Evolutionary conservation across 441 rosid genomes (phyloP).

Genomic region (Adansonia grandidieri): DNA sequence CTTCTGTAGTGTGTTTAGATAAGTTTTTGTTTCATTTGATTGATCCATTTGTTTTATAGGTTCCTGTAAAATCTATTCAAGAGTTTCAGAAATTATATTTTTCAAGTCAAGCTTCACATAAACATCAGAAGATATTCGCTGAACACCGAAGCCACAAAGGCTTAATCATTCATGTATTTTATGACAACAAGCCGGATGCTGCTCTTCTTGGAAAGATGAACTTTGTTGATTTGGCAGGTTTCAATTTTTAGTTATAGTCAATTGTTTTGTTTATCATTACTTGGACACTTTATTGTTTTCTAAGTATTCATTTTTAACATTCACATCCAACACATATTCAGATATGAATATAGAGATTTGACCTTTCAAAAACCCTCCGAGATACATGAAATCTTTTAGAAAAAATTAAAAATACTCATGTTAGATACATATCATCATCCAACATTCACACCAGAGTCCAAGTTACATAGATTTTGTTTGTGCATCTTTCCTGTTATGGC

Average conservation of each 20-base stretch:
- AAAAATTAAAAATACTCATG: too few species aligned
- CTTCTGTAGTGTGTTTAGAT: neutral
- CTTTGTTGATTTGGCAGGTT: slow-evolving; percentile 81
- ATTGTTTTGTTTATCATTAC: neutral
- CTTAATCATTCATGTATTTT: slow-evolving; percentile 51
- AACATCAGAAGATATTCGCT: slow-evolving; percentile 36
- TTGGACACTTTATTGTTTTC: too few species aligned
- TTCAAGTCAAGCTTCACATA: slow-evolving; percentile 35
- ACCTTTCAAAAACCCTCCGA: too few species aligned
- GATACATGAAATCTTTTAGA: too few species aligned
- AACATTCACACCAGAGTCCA: too few species aligned
- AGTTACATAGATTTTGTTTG: neutral
- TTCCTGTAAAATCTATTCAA: slow-evolving; percentile 53
- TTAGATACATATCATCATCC: too few species aligned
- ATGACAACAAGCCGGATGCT: slow-evolving; percentile 21
- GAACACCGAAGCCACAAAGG: slow-evolving; percentile 57
- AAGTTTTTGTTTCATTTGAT: slow-evolving; percentile 16
- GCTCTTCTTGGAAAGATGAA: slow-evolving; percentile 57
- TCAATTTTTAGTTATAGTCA: slow-evolving; percentile 3
- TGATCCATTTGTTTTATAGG: slow-evolving; percentile 39
- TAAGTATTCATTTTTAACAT: too few species aligned
- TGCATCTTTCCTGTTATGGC: neutral
- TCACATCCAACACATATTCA: too few species aligned
- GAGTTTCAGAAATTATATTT: slow-evolving; percentile 55
- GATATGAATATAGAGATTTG: too few species aligned